These are phyloP conservation scores for Mycena alexandri DNA, from an alignment of 768 basidiomycete species.

Conservation along the genomic window DNA sequence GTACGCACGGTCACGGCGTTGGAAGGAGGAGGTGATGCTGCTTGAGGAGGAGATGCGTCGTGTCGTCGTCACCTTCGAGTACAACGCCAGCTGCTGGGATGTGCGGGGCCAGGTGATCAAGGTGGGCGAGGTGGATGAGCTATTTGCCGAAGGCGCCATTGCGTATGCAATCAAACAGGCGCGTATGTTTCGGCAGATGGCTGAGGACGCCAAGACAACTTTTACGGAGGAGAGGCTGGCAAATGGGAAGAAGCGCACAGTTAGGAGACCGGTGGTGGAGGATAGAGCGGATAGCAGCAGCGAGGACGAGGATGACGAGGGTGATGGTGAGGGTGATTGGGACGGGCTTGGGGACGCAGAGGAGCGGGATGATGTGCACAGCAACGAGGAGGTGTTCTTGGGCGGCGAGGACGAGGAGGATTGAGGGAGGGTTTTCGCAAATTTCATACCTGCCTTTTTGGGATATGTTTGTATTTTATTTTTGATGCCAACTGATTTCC, in stretches of 20 bases:
- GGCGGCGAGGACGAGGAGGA: neutral
- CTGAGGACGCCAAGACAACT: no score
- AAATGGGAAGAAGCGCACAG: neutral
- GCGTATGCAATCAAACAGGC: no score
- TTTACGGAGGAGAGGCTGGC: no score
- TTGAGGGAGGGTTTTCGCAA: neutral
- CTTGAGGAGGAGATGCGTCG: constrained; percentile 37
- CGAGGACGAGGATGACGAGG: neutral
- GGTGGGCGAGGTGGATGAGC: neutral
- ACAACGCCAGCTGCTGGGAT: neutral
- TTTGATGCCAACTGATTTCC: no score
- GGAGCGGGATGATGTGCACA: constrained; percentile 1
- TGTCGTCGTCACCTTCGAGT: neutral
- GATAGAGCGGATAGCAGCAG: no score
- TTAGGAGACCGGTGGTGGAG: neutral
- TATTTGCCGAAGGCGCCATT: no score
- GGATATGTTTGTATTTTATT: no score
- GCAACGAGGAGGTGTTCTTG: constrained; percentile 7
- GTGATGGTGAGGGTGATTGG: neutral
- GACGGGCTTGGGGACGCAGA: no score
- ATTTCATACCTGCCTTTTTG: no score
- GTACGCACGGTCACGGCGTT: constrained; percentile 18
- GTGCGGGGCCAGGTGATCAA: neutral
- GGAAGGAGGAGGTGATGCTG: constrained; percentile 36
- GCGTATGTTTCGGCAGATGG: no score